Percentiles rank a stretch among this genome's conserved stretches.
phyloP scores from a whole-genome alignment of 305 asterid genomes.

The Solanum hybrid region DNA sequence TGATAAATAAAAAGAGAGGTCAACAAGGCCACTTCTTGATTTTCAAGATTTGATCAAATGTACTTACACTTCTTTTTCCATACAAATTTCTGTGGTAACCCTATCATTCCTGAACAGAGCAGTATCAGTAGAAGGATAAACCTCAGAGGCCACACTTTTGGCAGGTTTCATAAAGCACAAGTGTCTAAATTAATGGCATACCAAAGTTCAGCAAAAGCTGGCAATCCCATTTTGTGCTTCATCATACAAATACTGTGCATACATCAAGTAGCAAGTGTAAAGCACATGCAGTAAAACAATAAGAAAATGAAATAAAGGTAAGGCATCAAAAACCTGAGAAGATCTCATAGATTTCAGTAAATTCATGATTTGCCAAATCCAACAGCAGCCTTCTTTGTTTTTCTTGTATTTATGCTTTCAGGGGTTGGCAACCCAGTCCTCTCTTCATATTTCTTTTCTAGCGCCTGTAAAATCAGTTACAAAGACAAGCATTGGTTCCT shows the following conservation, averaged over 20 bases:
- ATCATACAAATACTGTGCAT: slow-evolving; percentile 3
- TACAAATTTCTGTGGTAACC: neutral
- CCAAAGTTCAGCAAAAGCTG: neutral
- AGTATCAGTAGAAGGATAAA: neutral
- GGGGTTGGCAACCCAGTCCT: slow-evolving; percentile 71
- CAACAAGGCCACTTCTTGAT: neutral
- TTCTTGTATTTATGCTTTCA: slow-evolving; percentile 47
- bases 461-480: slow-evolving; percentile 35
- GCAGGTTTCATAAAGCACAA: neutral
- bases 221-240: neutral
- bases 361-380: slow-evolving; percentile 65
- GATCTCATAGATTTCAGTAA: neutral
- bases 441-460: slow-evolving; percentile 77
- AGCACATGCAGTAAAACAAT: neutral
- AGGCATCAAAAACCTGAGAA: neutral
- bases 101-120: neutral
- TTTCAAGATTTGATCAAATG: neutral
- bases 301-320: neutral
- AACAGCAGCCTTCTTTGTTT: slow-evolving; percentile 44
- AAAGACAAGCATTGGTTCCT: neutral
- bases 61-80: neutral
- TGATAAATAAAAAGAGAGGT: neutral
- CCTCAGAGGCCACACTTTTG: neutral
- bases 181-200: neutral
- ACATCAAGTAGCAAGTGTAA: neutral